Conservation (phyloP, 495 filamentous ascomycete species). For the Xylaria bambusicola region DNA sequence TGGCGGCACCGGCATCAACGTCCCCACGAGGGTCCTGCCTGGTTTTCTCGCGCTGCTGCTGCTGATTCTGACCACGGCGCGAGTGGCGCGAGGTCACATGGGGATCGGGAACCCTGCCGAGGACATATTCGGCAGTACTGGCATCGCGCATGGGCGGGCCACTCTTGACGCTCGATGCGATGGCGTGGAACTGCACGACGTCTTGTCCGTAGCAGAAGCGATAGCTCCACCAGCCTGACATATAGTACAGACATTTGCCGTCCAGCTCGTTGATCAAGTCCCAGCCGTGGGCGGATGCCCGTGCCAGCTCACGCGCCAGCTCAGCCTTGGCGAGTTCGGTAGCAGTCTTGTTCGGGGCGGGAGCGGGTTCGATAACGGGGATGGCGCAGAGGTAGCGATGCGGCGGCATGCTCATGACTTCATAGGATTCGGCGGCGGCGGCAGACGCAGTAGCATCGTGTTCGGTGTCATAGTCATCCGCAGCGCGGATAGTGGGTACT, state of each 20-base stretch:
- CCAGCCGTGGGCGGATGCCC: conserved; percentile 82
- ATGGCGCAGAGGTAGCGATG: conserved; percentile 83
- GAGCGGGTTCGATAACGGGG: conserved; percentile 63
- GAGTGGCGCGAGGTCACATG: conserved; percentile 26
- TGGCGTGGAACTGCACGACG: conserved; percentile 89
- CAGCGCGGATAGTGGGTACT: conserved; percentile 33
- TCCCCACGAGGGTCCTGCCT: conserved; percentile 23
- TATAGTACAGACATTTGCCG: conserved; percentile 85
- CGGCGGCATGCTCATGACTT: conserved; percentile 69
- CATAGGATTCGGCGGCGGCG: conserved; percentile 57
- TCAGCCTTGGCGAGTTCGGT: conserved; percentile 66
- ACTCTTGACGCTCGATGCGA: conserved; percentile 62
- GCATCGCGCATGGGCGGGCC: conserved; percentile 74
- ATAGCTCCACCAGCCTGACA: conserved; percentile 96
- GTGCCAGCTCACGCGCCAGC: conserved; percentile 79
- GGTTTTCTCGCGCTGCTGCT: conserved; percentile 14
- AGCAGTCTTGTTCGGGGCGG: conserved; percentile 59
- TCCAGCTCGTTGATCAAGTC: conserved; percentile 88
- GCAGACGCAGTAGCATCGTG: conserved; percentile 20
- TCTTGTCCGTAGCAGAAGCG: conserved; percentile 88
- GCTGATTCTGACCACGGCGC: conserved; percentile 38
- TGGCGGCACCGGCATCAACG: conserved; percentile 35
- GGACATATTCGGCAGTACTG: conserved; percentile 73
- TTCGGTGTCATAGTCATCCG: conserved; percentile 31
- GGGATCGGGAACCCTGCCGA: conserved; percentile 57